Conservation (phyloP, 306 rosid genomes). For the Cucurbita pepo region DNA sequence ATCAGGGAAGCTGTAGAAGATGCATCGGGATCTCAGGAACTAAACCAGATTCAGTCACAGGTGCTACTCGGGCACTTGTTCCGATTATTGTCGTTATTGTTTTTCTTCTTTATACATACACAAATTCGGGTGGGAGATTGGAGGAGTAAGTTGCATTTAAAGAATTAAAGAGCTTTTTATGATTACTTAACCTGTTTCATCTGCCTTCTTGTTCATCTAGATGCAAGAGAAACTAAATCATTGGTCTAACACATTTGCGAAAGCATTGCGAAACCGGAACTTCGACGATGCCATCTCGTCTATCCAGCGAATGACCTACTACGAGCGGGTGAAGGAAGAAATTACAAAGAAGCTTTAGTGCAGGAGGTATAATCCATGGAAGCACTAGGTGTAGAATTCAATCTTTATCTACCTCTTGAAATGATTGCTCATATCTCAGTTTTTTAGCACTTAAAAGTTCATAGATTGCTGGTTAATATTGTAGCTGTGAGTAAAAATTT, state of each 20-base stretch:
- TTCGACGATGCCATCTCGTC: conserved; percentile 51
- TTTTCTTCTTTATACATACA: background rate
- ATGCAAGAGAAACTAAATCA: conserved; percentile 60
- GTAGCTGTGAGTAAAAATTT: background rate
- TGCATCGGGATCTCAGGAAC: conserved; percentile 43
- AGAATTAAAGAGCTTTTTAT: background rate
- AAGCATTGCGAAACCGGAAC: conserved; percentile 34
- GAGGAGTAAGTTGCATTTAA: background rate
- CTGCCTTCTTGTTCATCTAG: background rate
- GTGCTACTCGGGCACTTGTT: conserved; percentile 13
- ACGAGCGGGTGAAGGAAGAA: conserved; percentile 65
- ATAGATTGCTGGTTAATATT: background rate
- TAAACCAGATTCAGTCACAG: conserved; percentile 50
- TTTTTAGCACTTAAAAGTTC: background rate
- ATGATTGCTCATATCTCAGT: background rate
- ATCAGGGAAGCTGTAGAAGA: conserved; percentile 91
- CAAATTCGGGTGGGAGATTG: background rate
- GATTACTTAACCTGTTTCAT: background rate
- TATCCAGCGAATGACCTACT: conserved; percentile 68
- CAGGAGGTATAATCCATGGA: conserved; percentile 30
- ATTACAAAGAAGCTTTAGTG: conserved; percentile 47
- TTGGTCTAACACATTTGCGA: conserved; percentile 44
- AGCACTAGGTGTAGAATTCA: background rate
- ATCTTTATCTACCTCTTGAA: background rate
- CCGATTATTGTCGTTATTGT: background rate